Evolutionary conservation across 345 rosid genomes (phyloP), one percentile per base, ranked within the genome.

Genomic region (Pugionium cornutum): DNA sequence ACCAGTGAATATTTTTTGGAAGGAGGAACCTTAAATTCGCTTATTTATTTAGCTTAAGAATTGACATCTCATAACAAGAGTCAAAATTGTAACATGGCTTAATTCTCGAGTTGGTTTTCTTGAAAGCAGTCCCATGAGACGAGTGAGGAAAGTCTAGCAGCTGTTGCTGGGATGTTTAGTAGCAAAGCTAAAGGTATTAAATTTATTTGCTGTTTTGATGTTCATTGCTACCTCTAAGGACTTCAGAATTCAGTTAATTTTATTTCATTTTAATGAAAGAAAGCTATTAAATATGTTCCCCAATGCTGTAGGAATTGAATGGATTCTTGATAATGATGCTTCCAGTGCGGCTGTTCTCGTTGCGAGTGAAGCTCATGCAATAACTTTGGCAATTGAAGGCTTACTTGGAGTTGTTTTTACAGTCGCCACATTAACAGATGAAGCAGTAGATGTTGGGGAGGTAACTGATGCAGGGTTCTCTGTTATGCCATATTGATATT

Each of bases 351-450:
- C 97, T 11, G 99, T 94, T 69, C 76, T 94, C 75, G 95, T 88
- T 83, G 99, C 97, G n/a, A 90, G 97, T 79, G 99, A 94, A 83
- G 99, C 97, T 62, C 98, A 92, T 82, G 91, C 97, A 64, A 85
- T 92, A 73, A 84, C 86, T 65, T 75, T 92, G 84, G 97, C 97
- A 70, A 85, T 88, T 79, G 97, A 90, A 81, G 97, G 97, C 63
- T 76, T 94, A 62, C 73, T 88, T 76, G 98, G 97, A 68, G 97
- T 88, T 68, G 84, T 88, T 45, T 94, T 90, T 66, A 94, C 96
- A 53, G 89, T 94, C 42, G 97, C 99, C 58, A 88, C 99, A 31
- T 76, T 94, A 83, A 90, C 96, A 55, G 99, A 94, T 80, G 89
- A 90, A 84, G 97, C 97, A 18, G 86, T 94, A 54, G 96, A 90